Conservation (phyloP, 148 eudicot species). For the Vaccinium vitisidaea region DNA sequence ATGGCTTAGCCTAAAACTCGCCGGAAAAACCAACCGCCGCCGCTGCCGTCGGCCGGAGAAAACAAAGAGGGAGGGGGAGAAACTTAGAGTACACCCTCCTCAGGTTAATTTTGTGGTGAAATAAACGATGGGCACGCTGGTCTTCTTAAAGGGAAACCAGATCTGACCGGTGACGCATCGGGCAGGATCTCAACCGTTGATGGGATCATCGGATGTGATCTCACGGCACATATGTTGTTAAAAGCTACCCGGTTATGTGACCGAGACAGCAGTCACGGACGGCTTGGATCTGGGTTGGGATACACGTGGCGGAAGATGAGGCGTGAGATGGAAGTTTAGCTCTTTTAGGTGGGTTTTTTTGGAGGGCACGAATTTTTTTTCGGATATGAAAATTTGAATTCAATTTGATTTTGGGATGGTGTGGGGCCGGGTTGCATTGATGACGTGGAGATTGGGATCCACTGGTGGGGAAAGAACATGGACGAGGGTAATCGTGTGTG, state of each 20-base stretch:
- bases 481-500: not conserved
- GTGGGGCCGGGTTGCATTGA: not conserved
- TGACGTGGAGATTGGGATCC: not conserved
- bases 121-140: conserved; percentile 9
- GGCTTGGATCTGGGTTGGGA: conserved; percentile 19
- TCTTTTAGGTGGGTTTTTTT: not conserved
- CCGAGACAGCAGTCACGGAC: conserved; percentile 33
- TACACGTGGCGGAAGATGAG: conserved; percentile 28
- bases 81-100: not conserved
- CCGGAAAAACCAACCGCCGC: not conserved
- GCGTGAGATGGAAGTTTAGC: conserved; percentile 6
- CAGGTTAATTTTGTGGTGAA: conserved; percentile 2
- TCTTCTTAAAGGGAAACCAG: conserved; percentile 55
- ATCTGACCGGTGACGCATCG: conserved; percentile 46
- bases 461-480: not conserved
- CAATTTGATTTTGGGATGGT: not conserved
- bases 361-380: not conserved
- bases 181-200: conserved; percentile 35
- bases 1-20: conserved; percentile 1
- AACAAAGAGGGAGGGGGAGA: not conserved
- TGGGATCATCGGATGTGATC: conserved; percentile 25
- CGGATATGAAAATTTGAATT: not conserved
- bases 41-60: not conserved
- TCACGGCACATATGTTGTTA: not conserved
- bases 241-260: conserved; percentile 11